These are phyloP conservation scores for Deinandra increscens DNA, from an alignment of 129 eudicot species.

Conservation along the genomic window DNA sequence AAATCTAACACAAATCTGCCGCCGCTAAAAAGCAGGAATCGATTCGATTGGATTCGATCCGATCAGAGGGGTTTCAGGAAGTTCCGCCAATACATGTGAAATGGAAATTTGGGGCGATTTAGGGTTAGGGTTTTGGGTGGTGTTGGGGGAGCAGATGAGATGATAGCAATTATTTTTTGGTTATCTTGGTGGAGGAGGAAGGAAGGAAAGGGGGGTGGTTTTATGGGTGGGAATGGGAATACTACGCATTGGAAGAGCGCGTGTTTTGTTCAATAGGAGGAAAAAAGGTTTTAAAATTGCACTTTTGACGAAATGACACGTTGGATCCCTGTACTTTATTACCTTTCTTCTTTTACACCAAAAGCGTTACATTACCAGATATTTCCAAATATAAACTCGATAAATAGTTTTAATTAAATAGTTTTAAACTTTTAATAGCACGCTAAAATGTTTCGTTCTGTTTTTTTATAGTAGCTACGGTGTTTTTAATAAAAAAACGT, in stretches of 20 bases:
- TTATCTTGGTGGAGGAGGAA: slow-evolving; percentile 19
- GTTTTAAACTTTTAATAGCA: too few species aligned
- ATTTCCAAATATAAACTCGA: too few species aligned
- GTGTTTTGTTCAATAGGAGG: neutral
- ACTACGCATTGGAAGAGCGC: slow-evolving; percentile 26
- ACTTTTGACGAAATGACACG: slow-evolving; percentile 29
- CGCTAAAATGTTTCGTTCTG: too few species aligned
- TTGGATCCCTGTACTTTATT: slow-evolving; percentile 15
- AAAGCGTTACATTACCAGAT: too few species aligned
- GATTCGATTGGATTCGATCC: slow-evolving; percentile 19
- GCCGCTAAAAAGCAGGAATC: neutral
- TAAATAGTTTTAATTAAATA: too few species aligned
- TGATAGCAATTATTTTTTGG: slow-evolving; percentile 13
- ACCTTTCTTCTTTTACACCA: neutral
- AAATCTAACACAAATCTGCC: slow-evolving; percentile 28
- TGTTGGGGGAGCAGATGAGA: slow-evolving; percentile 25
- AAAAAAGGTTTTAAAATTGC: slow-evolving; percentile 18
- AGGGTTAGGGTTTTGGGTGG: slow-evolving; percentile 39
- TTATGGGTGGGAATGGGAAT: neutral
- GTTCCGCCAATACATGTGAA: slow-evolving; percentile 11
- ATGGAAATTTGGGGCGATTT: neutral
- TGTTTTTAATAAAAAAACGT: too few species aligned
- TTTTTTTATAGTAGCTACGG: too few species aligned
- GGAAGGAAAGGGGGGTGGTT: neutral
- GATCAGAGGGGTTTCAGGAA: slow-evolving; percentile 9